Evolutionary conservation across 768 basidiomycete species (phyloP).

Genomic region (Infundibulicybe gibba): DNA sequence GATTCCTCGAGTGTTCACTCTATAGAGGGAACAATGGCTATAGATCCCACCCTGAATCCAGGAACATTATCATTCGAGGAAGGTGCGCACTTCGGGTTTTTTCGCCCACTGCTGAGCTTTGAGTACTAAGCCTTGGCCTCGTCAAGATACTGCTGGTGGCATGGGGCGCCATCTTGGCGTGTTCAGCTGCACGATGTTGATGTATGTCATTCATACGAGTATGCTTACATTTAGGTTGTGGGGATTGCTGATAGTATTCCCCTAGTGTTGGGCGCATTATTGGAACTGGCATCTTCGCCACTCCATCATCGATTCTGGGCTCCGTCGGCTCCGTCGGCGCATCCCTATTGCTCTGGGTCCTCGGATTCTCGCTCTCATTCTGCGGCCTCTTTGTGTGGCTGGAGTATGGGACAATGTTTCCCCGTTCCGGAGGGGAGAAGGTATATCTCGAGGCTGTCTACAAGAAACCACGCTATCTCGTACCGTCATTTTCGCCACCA

Average conservation of each 20-base stretch:
- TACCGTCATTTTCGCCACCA: slow-evolving; percentile 46
- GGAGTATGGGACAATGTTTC: slow-evolving; percentile 62
- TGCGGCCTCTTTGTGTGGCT: slow-evolving; percentile 63
- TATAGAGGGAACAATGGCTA: no score
- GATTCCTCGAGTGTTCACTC: neutral
- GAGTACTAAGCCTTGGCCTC: no score
- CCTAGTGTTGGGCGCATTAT: slow-evolving; percentile 50
- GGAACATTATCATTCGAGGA: no score
- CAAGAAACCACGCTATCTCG: slow-evolving; percentile 39
- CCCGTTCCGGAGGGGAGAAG: slow-evolving; percentile 47
- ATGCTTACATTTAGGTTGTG: neutral
- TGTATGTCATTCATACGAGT: slow-evolving; percentile 23
- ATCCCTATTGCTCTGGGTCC: slow-evolving; percentile 40
- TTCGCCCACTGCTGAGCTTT: no score
- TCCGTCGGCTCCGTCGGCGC: slow-evolving; percentile 52
- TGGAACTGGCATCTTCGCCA: slow-evolving; percentile 65
- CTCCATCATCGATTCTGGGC: slow-evolving; percentile 56
- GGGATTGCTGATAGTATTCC: neutral
- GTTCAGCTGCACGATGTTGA: slow-evolving; percentile 53
- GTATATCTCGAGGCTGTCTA: slow-evolving; percentile 59
- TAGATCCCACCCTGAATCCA: no score
- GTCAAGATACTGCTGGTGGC: slow-evolving; percentile 37
- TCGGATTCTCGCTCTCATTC: slow-evolving; percentile 55
- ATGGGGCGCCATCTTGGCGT: slow-evolving; percentile 57
- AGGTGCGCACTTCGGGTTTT: no score